Conservation (phyloP, 192 early-diverging fungal species). For the Entophlyctis luteolus region DNA sequence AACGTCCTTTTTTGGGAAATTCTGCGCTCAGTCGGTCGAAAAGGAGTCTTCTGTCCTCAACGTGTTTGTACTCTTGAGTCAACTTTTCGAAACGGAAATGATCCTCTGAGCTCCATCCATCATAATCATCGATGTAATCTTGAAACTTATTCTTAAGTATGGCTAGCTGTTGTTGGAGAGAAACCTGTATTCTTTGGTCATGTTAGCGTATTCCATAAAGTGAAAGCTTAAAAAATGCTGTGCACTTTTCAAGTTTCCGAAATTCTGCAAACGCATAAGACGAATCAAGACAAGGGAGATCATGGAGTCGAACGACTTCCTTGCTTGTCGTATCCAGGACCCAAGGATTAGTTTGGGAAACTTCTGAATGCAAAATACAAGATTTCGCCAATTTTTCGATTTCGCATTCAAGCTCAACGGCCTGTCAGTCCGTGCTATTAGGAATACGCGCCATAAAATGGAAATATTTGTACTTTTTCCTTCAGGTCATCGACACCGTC, state of each 20-base stretch:
- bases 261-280: conserved; percentile 3
- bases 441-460: no score
- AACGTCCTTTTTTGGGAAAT: conserved; percentile 11
- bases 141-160: conserved; percentile 12
- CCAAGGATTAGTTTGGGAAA: conserved; percentile 9
- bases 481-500: conserved; percentile 3
- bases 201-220: no score
- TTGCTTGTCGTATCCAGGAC: neutral
- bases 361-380: neutral
- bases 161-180: conserved; percentile 5
- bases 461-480: neutral
- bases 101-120: neutral
- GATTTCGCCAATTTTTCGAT: no score
- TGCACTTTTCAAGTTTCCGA: conserved; percentile 3
- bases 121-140: neutral
- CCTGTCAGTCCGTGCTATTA: no score
- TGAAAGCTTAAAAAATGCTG: no score
- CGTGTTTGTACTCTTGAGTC: conserved; percentile 2
- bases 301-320: neutral
- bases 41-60: neutral
- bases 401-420: conserved; percentile 2
- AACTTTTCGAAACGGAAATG: conserved; percentile 18
- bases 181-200: no score
- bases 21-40: conserved; percentile 9
- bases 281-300: neutral